These are phyloP conservation scores for Backusella parvicylindrica DNA, from an alignment of 192 early-diverging fungal species.

Conservation along the genomic window DNA sequence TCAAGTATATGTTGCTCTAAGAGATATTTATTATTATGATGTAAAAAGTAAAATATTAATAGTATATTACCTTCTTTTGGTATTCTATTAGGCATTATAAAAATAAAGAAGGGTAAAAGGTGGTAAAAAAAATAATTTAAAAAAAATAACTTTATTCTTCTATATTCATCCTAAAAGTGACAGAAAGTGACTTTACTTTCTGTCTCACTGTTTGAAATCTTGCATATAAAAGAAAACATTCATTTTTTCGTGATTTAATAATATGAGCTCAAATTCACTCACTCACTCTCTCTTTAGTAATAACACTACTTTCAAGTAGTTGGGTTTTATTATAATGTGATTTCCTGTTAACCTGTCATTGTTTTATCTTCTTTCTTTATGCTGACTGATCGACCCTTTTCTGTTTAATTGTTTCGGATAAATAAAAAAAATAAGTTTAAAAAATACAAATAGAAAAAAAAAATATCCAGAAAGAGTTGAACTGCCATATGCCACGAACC, in stretches of 20 bases:
- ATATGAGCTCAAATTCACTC: too few species aligned
- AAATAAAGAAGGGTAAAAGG: not conserved
- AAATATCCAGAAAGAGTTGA: too few species aligned
- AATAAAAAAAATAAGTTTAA: not conserved
- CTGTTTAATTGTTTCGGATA: not conserved
- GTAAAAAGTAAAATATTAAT: not conserved
- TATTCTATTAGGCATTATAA: conserved; percentile 19
- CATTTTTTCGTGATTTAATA: too few species aligned
- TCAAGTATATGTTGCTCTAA: conserved; percentile 60
- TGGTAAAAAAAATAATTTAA: not conserved
- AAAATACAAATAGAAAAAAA: too few species aligned
- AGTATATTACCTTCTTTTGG: conserved; percentile 15
- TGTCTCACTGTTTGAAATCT: not conserved
- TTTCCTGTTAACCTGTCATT: too few species aligned
- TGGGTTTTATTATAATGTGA: too few species aligned
- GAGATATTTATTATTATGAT: not conserved
- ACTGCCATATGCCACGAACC: too few species aligned
- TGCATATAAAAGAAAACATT: not conserved
- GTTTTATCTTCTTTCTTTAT: not conserved
- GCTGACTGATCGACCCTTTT: not conserved
- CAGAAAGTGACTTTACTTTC: not conserved
- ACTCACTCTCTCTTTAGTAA: too few species aligned
- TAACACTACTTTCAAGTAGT: too few species aligned
- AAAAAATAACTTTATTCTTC: not conserved
- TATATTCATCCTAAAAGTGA: not conserved